A percentile compares a stretch with the other conserved stretches of the same genome.
Evolutionary conservation across 768 basidiomycete species (phyloP).

Genomic region (Psilocybe azurescens): DNA sequence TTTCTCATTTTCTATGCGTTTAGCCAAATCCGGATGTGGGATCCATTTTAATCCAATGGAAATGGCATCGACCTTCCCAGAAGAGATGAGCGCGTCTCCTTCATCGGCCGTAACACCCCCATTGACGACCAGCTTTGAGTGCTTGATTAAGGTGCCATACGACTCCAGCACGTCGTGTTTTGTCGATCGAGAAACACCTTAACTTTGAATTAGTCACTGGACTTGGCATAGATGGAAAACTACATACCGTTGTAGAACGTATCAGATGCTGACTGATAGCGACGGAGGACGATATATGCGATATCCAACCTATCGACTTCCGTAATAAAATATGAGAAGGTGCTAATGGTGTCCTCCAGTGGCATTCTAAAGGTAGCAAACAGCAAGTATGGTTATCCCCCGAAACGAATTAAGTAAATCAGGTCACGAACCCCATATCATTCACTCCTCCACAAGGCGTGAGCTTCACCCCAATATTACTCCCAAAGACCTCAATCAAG

Average conservation of each 20-base stretch:
- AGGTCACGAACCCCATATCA: slow-evolving; percentile 50
- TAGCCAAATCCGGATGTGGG: slow-evolving; percentile 45
- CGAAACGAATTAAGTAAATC: slow-evolving; percentile 21
- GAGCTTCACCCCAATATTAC: slow-evolving; percentile 49
- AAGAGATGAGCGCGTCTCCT: slow-evolving; percentile 38
- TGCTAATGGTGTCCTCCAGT: slow-evolving; percentile 47
- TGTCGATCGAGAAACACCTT: slow-evolving; percentile 42
- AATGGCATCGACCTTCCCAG: slow-evolving; percentile 41
- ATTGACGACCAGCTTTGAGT: slow-evolving; percentile 44
- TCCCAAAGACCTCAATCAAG: slow-evolving; percentile 43
- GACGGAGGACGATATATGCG: slow-evolving; percentile 36
- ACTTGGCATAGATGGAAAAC: slow-evolving; percentile 35
- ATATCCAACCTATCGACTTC: slow-evolving; percentile 44
- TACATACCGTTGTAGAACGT: slow-evolving; percentile 33
- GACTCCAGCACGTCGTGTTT: slow-evolving; percentile 45
- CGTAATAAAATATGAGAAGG: slow-evolving; percentile 44
- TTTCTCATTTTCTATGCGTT: neutral
- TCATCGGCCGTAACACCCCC: slow-evolving; percentile 40
- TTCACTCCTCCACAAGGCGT: slow-evolving; percentile 50
- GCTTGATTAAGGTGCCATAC: slow-evolving; percentile 40
- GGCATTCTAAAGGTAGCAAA: too few relatives aligned
- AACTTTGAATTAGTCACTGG: slow-evolving; percentile 28
- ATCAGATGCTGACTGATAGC: slow-evolving; percentile 30
- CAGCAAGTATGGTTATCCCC: too few relatives aligned
- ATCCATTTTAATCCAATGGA: slow-evolving; percentile 44